Base-by-base conservation (phyloP, 75 land plant species). In the Sequoia sempervirens region DNA sequence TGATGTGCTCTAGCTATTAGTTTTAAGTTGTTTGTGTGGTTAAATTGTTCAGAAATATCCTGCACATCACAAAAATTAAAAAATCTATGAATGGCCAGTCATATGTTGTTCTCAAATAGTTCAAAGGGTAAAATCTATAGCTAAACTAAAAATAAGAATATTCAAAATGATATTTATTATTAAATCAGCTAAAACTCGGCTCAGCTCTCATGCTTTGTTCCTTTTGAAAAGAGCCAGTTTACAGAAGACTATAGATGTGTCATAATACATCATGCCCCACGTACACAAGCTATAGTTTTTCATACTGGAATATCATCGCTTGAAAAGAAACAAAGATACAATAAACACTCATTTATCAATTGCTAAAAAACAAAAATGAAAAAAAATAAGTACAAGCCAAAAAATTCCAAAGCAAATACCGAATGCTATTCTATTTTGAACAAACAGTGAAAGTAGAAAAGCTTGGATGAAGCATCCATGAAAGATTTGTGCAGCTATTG, bases 11-110 rank as follows among this genome's bases (percentile, higher is more conserved):
- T 89, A 18, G 98, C 98, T 68, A 96, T 96, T 66, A 96, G 89
- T 88, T 96, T 96, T 64, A 96, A 82, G 84, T 92, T 96, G 83
- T 96, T 96, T 1, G 95, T 91, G 80, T 96, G 97, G 81, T 96
- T 96, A 81, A 96, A 96, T 70, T 96, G 95, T 86, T 94, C 97
- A 23, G 98, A 96, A 83, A 96, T 95, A 88, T 96, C 98, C 98
- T 96, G 94, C 64, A 81, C 36, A 80, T 30, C 50, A 58, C 7
- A 61, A 56, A 26, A 50, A 38, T 32, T 32, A 11, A 70, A n/a
- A 32, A 70, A 45, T n/a, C 50, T 28, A 37, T 75, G 23, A 37
- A 38, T 23, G 26, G 68, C 40, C 0, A 40, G 45, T 6, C 40
- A 40, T 4, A 38, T 20, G 13, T 3, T 38, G 2, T 78, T 78